Evolutionary conservation across 257 asterid species (phyloP), one percentile per base, ranked within the genome.

Genomic region (Capsicum rhomboideum): DNA sequence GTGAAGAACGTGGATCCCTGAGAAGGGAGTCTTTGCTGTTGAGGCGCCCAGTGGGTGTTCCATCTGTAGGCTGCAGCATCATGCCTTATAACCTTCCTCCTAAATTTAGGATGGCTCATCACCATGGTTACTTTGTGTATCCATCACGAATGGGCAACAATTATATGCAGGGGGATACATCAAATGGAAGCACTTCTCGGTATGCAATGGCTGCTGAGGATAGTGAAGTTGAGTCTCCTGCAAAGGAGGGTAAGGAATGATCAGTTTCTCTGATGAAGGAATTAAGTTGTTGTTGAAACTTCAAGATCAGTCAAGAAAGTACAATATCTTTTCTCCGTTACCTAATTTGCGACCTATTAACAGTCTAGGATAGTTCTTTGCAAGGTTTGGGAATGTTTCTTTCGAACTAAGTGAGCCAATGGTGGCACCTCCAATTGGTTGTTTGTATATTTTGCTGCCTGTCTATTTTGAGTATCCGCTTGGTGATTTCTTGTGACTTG

Each of bases 1-100:
- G 94, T 0, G 95, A 93, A 2, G 37, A 31, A 4, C 92, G 95
- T 2, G 96, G 94, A 67, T 91, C 94, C 1, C 37, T 90, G 23
- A 86, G 97, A 78, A 87, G 90, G n/a, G 96, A 91, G 56, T 92
- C 93, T 1, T 18, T 29, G 49, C 52, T 87, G 74, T 85, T 91
- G 66, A 95, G 91, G 91, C 86, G 93, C 85, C 49, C 88, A 11
- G 63, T 64, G 78, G 85, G 85, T 1, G 93, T 91, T 61, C 92
- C 87, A 4, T 85, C 89, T 34, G 20, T 84, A 5, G 66, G 84
- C 42, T 93, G 89, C n/a, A 86, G 4, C 83, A 88, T 82, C 46
- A 46, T 23, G 0, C 82, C 85, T 44, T 64, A 63, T 2, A 2
- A 31, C 37, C 37, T 31, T 2, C 37, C 37, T 31, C 37, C 37